Evolutionary conservation across 177 flowering plant genomes (phyloP).

Genomic region (Vitis hybrid): DNA sequence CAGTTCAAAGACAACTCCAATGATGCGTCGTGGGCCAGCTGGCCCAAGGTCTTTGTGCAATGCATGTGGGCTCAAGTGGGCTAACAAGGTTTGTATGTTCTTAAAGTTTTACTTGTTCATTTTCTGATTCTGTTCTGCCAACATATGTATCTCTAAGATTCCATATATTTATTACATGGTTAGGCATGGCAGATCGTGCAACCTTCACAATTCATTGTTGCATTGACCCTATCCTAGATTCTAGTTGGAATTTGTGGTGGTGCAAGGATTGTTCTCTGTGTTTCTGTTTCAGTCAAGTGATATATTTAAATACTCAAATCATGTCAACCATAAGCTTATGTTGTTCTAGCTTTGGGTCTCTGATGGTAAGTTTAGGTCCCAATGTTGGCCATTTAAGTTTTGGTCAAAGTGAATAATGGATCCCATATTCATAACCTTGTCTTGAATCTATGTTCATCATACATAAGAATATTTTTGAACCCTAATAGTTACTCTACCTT

Average conservation of each 20-base stretch:
- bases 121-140: not conserved
- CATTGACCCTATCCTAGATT: not conserved
- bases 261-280: no score
- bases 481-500: no score
- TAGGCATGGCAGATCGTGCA: not conserved
- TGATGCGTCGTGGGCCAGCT: conserved; percentile 88
- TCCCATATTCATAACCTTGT: no score
- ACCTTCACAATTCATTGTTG: not conserved
- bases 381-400: no score
- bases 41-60: conserved; percentile 79
- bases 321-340: no score
- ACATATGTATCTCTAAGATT: not conserved
- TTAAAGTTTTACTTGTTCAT: not conserved
- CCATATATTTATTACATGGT: not conserved
- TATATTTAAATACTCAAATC: no score
- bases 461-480: no score
- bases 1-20: conserved; percentile 73
- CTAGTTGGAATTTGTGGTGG: not conserved
- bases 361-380: no score
- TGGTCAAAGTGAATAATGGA: no score
- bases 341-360: no score
- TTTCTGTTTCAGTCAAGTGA: no score
- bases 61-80: conserved; percentile 89
- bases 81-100: conserved; percentile 57
- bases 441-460: no score